A percentile compares a stretch with the other conserved stretches of the same genome.
These are phyloP conservation scores for Fabrea salina DNA, from an alignment of 169 alveolate species.

Conservation along the genomic window DNA sequence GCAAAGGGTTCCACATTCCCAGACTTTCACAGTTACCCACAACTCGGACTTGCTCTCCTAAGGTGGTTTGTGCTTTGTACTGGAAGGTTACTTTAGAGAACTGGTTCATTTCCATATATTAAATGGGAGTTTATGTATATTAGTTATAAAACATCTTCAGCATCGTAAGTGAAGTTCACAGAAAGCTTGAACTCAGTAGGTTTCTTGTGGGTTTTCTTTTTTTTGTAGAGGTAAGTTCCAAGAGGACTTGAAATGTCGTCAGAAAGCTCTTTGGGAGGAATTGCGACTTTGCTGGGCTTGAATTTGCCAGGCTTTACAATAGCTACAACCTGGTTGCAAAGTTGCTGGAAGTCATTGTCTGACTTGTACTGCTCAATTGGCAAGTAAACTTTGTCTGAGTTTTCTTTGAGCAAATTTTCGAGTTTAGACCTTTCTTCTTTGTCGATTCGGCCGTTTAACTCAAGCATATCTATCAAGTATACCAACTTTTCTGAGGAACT, in stretches of 20 bases:
- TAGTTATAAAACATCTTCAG: not conserved
- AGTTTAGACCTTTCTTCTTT: not conserved
- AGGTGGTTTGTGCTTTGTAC: not conserved
- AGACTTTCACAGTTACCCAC: slow-evolving; percentile 43
- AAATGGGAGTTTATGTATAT: not conserved
- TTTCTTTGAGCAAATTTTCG: not conserved
- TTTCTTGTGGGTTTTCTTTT: slow-evolving; percentile 16
- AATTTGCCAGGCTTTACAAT: not conserved
- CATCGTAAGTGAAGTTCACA: not conserved
- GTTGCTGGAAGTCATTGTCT: not conserved
- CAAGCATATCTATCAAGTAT: slow-evolving; percentile 1
- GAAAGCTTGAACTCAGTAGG: too few relatives aligned
- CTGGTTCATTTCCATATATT: not conserved
- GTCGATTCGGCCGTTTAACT: not conserved
- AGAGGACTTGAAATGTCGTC: slow-evolving; percentile 11
- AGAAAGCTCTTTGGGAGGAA: not conserved
- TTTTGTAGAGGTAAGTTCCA: not conserved
- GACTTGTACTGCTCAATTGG: not conserved
- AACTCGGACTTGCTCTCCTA: not conserved
- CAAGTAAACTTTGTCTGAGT: not conserved
- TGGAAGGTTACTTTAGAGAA: not conserved
- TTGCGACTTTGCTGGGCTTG: not conserved
- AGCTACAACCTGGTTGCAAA: not conserved
- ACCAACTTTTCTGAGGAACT: too few relatives aligned
- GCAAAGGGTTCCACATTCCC: slow-evolving; percentile 42